phyloP scores from a whole-genome alignment of 768 basidiomycete species.

The Boletus subcaerulescens region DNA sequence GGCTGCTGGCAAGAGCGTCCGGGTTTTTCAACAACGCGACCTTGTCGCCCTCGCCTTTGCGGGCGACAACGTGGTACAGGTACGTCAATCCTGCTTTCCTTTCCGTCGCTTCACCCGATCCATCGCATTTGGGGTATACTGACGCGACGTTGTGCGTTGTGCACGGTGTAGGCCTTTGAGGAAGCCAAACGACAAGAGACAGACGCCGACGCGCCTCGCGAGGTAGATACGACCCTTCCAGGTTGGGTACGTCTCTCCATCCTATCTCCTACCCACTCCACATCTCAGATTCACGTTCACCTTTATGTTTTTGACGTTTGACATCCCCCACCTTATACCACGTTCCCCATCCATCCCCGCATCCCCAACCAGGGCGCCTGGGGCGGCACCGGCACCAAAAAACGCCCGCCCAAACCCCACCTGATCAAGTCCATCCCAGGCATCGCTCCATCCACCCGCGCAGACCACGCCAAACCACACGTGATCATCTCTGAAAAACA shows the following conservation, averaged over 20 bases:
- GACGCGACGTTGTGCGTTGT: background rate
- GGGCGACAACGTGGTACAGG: constrained; percentile 93
- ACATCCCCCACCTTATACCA: background rate
- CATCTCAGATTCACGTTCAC: background rate
- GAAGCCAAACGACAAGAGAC: constrained; percentile 80
- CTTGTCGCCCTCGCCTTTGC: constrained; percentile 94
- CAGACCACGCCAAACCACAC: constrained; percentile 81
- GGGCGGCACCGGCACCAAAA: constrained; percentile 76
- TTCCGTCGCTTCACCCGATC: too few species aligned
- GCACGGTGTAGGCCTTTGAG: constrained; percentile 66
- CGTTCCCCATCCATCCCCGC: background rate
- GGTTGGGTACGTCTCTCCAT: constrained; percentile 75
- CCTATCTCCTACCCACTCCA: background rate
- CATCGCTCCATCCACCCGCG: constrained; percentile 71
- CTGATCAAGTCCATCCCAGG: constrained; percentile 82
- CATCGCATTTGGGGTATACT: background rate
- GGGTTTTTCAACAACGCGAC: constrained; percentile 86
- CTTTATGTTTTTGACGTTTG: too few species aligned
- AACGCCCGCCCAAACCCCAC: constrained; percentile 58
- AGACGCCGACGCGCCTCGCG: constrained; percentile 80
- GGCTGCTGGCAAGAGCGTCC: constrained; percentile 41
- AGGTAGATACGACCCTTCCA: constrained; percentile 86
- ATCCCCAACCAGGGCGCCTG: constrained; percentile 68
- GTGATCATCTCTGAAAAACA: constrained; percentile 95
- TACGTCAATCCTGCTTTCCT: constrained; percentile 33